Conservation (phyloP, 768 basidiomycete species). For the Xerocomellus amylosporus region DNA sequence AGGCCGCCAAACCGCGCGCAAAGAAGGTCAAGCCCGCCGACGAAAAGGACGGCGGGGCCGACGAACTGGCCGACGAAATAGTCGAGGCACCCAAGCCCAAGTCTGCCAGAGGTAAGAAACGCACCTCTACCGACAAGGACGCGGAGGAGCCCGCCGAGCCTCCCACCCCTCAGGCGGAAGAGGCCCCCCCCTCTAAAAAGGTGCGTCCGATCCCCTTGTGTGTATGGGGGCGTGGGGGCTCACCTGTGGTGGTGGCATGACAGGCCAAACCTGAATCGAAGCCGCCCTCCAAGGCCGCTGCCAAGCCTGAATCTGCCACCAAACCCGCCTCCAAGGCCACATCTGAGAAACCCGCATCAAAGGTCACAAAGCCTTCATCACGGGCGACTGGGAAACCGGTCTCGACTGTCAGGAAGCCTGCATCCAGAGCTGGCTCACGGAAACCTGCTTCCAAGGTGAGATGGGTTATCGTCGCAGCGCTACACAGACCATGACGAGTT, state of each 20-base stretch:
- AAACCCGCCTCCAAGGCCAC: conserved; percentile 34
- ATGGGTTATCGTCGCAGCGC: neutral
- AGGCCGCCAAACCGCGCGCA: conserved; percentile 60
- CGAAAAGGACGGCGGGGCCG: conserved; percentile 46
- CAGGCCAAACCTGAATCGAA: conserved; percentile 46
- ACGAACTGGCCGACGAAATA: conserved; percentile 33
- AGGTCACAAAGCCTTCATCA: conserved; percentile 39
- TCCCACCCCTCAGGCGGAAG: conserved; percentile 36
- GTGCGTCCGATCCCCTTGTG: conserved; percentile 33
- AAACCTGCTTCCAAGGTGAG: conserved; percentile 63
- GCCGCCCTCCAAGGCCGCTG: conserved; percentile 21
- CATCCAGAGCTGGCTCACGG: conserved; percentile 57
- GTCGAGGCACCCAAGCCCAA: conserved; percentile 40
- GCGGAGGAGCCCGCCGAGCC: conserved; percentile 37
- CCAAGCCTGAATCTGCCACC: conserved; percentile 33
- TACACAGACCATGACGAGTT: neutral
- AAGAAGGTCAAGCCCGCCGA: conserved; percentile 40
- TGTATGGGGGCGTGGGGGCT: neutral
- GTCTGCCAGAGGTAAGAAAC: conserved; percentile 55
- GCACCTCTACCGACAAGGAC: conserved; percentile 41
- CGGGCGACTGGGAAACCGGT: conserved; percentile 41
- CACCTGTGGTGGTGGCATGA: neutral
- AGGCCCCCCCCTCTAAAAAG: conserved; percentile 63
- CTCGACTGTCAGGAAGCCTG: conserved; percentile 50
- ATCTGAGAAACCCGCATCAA: conserved; percentile 43